A percentile compares a stretch with the other conserved stretches of the same genome.
These are phyloP conservation scores for Fraxinus excelsior DNA, from an alignment of 257 asterid species.

Conservation along the genomic window DNA sequence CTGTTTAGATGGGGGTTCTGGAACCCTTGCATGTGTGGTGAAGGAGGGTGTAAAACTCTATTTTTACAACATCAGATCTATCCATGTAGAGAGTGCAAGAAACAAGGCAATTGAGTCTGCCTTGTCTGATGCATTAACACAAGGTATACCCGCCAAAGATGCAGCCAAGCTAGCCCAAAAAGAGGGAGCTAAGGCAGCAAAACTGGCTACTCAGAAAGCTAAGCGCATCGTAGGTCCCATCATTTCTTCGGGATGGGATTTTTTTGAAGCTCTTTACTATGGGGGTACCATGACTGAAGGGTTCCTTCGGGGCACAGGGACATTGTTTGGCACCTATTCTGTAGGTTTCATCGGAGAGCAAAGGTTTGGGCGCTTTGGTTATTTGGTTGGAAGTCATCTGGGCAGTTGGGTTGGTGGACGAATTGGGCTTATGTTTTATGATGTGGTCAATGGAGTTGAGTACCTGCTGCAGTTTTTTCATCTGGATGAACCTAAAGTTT, in stretches of 20 bases:
- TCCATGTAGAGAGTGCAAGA: constrained; percentile 75
- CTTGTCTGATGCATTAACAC: constrained; percentile 69
- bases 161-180: constrained; percentile 76
- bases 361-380: constrained; percentile 83
- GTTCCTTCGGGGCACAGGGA: constrained; percentile 84
- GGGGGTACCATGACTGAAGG: constrained; percentile 92
- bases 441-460: constrained; percentile 71
- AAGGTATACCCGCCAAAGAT: constrained; percentile 72
- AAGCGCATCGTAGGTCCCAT: constrained; percentile 91
- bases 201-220: constrained; percentile 68
- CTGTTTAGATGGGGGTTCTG: constrained; percentile 83
- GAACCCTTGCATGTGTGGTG: constrained; percentile 77
- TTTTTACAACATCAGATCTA: constrained; percentile 56
- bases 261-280: constrained; percentile 82
- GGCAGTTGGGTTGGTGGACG: constrained; percentile 98
- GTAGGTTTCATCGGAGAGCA: constrained; percentile 77
- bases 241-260: constrained; percentile 95
- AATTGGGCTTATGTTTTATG: constrained; percentile 89
- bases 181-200: constrained; percentile 94
- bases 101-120: constrained; percentile 76
- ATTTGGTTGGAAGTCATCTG: constrained; percentile 82
- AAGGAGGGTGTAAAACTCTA: constrained; percentile 91
- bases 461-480: constrained; percentile 46
- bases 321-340: constrained; percentile 73
- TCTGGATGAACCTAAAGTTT: constrained; percentile 37